Evolutionary conservation across 2,329 filamentous ascomycete genomes (phyloP).

Genomic region (Mollisia scopiformis): DNA sequence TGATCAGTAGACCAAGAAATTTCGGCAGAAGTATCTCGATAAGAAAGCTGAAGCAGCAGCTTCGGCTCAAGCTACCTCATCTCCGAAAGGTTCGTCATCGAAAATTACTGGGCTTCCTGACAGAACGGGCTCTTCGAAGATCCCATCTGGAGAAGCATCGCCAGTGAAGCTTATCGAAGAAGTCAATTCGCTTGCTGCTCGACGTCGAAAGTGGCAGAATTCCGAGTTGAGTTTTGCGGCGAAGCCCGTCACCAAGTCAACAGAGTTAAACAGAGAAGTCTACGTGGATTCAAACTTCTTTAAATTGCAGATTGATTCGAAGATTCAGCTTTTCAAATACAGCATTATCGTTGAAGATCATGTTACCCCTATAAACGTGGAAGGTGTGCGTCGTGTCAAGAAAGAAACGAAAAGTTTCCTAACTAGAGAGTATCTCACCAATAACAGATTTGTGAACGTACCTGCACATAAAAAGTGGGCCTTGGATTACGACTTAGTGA

Average conservation of each 20-base stretch:
- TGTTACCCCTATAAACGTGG: not conserved
- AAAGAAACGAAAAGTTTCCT: slow-evolving; percentile 1
- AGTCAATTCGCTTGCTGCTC: not conserved
- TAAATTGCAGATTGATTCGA: not conserved
- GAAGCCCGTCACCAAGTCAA: no score
- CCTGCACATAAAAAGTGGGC: not conserved
- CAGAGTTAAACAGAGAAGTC: no score
- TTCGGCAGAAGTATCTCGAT: not conserved
- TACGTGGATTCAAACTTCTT: not conserved
- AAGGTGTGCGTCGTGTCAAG: not conserved
- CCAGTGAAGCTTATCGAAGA: not conserved
- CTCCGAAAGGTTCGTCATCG: not conserved
- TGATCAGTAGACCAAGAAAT: not conserved
- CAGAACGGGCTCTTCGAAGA: not conserved
- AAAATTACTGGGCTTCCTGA: not conserved
- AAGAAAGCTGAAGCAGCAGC: not conserved
- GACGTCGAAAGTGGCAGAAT: not conserved
- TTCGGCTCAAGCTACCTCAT: not conserved
- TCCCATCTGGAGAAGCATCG: not conserved
- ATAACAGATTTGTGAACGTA: no score
- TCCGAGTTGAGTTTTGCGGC: not conserved
- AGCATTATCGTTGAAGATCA: not conserved
- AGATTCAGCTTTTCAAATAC: not conserved
- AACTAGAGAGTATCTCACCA: not conserved
- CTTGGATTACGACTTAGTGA: not conserved